phyloP scores from a whole-genome alignment of 345 rosid genomes.

The Rhodamnia rubescens region DNA sequence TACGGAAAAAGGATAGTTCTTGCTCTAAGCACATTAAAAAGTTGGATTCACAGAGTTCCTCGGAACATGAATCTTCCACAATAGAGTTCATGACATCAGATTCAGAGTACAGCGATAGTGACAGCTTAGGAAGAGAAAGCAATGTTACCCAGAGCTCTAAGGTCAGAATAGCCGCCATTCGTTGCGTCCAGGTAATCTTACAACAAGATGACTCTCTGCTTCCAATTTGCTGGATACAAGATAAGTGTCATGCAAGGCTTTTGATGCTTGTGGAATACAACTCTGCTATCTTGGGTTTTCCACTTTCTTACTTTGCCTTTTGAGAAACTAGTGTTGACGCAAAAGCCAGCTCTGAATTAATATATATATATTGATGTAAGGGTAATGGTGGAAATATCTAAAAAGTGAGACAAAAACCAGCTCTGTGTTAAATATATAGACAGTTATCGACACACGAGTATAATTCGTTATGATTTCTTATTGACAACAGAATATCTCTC shows the following conservation, averaged over 20 bases:
- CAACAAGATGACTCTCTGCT: neutral
- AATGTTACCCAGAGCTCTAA: conserved; percentile 40
- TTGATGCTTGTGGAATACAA: neutral
- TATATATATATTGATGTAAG: neutral
- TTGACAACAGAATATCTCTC: neutral
- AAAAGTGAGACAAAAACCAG: neutral
- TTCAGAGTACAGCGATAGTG: conserved; percentile 87
- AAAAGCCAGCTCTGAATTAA: neutral
- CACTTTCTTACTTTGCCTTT: neutral
- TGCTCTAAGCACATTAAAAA: conserved; percentile 23
- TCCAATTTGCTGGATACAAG: neutral
- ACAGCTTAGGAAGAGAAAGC: conserved; percentile 38
- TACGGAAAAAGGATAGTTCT: conserved; percentile 54
- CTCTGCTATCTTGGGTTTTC: neutral
- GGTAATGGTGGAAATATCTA: neutral
- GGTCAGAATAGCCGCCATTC: conserved; percentile 74
- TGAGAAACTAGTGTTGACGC: neutral
- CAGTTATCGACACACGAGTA: neutral
- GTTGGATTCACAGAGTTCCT: conserved; percentile 20
- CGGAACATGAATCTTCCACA: conserved; percentile 37
- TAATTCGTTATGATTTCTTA: neutral
- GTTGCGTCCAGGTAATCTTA: conserved; percentile 62
- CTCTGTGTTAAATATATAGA: neutral
- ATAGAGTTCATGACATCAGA: conserved; percentile 56
- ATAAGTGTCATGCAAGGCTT: neutral